Conservation (phyloP, 441 rosid species). For the Croton setiger region DNA sequence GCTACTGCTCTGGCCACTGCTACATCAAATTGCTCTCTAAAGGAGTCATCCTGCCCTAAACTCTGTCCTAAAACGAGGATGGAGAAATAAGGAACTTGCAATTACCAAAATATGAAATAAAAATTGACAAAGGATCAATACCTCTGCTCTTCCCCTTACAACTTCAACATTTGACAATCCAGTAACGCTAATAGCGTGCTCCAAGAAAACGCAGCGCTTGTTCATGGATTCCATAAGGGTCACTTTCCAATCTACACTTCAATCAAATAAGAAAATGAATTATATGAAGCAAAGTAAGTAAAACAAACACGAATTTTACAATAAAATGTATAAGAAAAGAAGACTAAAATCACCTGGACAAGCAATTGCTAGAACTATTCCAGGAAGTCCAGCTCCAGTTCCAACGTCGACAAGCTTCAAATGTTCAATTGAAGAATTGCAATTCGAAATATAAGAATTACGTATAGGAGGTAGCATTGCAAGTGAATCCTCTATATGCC, state of each 20-base stretch:
- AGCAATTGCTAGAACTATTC: slow-evolving; percentile 75
- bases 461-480: slow-evolving; percentile 63
- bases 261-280: background rate
- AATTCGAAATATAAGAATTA: slow-evolving; percentile 37
- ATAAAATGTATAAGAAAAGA: background rate
- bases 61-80: slow-evolving; percentile 56
- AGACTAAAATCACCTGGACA: slow-evolving; percentile 47
- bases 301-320: background rate
- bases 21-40: slow-evolving; percentile 83
- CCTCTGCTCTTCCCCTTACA: slow-evolving; percentile 94
- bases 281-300: slow-evolving; percentile 1
- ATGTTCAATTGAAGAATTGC: slow-evolving; percentile 30
- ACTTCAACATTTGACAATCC: slow-evolving; percentile 66
- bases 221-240: slow-evolving; percentile 82
- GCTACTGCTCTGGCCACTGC: slow-evolving; percentile 97
- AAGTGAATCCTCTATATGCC: slow-evolving; percentile 87
- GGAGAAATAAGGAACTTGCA: background rate
- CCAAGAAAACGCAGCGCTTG: slow-evolving; percentile 86
- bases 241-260: slow-evolving; percentile 64
- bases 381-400: slow-evolving; percentile 89
- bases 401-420: slow-evolving; percentile 74
- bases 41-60: slow-evolving; percentile 52
- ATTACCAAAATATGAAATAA: background rate
- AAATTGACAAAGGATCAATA: slow-evolving; percentile 10
- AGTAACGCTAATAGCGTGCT: slow-evolving; percentile 57